Evolutionary conservation across 768 basidiomycete genomes (phyloP).

Genomic region (Lactifluus hygrophoroides): DNA sequence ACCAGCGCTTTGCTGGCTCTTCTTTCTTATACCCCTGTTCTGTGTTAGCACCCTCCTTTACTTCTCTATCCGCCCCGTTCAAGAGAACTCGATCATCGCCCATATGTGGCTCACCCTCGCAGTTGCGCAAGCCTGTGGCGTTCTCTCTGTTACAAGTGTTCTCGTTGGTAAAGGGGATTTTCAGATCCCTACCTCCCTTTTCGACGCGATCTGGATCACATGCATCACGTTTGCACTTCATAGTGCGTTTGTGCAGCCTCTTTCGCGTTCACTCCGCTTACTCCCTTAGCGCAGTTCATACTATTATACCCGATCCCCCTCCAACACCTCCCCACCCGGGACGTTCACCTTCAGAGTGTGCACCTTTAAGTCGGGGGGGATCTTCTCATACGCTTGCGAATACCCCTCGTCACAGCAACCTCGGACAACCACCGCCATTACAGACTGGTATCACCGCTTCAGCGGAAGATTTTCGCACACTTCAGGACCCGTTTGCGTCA

Average conservation of each 20-base stretch:
- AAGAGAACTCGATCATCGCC: constrained; percentile 10
- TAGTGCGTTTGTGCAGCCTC: constrained; percentile 3
- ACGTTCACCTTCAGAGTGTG: not conserved
- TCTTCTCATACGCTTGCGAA: not conserved
- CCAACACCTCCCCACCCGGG: not conserved
- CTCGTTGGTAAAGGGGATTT: constrained; percentile 17
- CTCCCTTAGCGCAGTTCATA: constrained; percentile 4
- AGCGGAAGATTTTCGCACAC: constrained; percentile 10
- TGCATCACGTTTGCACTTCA: constrained; percentile 13
- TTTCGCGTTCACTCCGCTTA: not conserved
- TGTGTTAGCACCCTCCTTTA: constrained; percentile 13
- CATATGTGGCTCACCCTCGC: constrained; percentile 14
- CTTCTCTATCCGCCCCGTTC: constrained; percentile 1
- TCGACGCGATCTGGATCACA: constrained; percentile 10
- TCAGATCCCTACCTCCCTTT: constrained; percentile 16
- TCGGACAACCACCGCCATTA: not conserved
- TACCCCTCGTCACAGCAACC: constrained; percentile 8
- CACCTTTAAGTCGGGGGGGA: not conserved
- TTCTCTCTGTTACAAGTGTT: not conserved
- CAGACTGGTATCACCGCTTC: not conserved
- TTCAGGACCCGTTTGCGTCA: constrained; percentile 15
- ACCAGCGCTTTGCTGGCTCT: constrained; percentile 15
- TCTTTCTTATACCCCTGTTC: constrained; percentile 15
- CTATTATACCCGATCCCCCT: constrained; percentile 5
- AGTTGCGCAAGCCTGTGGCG: constrained; percentile 11